phyloP scores from a whole-genome alignment of 2,329 filamentous ascomycete species.

The Capronia epimyces region DNA sequence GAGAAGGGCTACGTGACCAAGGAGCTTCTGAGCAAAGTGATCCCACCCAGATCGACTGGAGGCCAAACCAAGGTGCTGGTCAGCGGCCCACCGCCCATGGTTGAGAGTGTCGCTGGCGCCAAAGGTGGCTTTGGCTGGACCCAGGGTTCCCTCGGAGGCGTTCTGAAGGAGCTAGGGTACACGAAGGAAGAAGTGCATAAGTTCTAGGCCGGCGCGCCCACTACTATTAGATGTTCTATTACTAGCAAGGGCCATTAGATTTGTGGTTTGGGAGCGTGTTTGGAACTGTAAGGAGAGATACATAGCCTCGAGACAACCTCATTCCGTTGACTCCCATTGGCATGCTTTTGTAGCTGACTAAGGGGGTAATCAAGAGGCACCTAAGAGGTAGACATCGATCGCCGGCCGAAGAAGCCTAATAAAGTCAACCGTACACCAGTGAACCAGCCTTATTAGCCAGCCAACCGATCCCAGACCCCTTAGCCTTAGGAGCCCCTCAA shows the following conservation, averaged over 20 bases:
- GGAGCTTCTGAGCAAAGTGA: constrained; percentile 50
- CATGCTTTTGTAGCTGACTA: constrained; percentile 1
- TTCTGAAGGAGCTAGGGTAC: constrained; percentile 56
- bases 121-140: constrained; percentile 33
- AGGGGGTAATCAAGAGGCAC: neutral
- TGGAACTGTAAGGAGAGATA: too few species aligned
- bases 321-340: too few species aligned
- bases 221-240: constrained; percentile 19
- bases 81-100: constrained; percentile 65
- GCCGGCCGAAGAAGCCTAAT: too few species aligned
- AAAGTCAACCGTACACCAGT: too few species aligned
- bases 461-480: neutral
- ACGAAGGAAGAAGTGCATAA: constrained; percentile 53
- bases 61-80: constrained; percentile 55
- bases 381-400: constrained; percentile 4
- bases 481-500: too few species aligned
- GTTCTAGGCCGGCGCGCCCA: constrained; percentile 42
- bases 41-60: constrained; percentile 35
- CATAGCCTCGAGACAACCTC: neutral
- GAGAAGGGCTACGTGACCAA: constrained; percentile 55
- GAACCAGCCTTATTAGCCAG: too few species aligned
- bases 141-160: constrained; percentile 41
- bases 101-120: constrained; percentile 50
- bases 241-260: constrained; percentile 7
- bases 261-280: neutral